A percentile compares a stretch with the other conserved stretches of the same genome.
Conservation (phyloP, 129 eudicot genomes). For the Lactuca saligna region DNA sequence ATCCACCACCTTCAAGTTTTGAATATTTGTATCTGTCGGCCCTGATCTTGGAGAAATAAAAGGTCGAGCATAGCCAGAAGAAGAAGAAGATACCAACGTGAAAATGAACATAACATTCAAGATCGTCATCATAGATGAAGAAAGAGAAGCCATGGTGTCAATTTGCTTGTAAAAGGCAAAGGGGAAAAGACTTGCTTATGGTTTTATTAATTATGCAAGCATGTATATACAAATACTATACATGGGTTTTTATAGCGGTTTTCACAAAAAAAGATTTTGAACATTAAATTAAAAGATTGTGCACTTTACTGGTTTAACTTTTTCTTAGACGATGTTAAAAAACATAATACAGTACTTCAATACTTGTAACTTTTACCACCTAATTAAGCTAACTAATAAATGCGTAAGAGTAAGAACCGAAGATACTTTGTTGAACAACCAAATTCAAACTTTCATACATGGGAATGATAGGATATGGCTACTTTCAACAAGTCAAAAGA, state of each 20-base stretch:
- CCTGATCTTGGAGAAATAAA: not conserved
- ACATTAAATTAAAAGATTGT: not conserved
- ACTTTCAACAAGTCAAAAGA: not conserved
- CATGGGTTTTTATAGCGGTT: constrained; percentile 1
- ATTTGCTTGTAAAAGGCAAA: not conserved
- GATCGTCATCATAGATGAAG: not conserved
- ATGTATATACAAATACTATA: not conserved
- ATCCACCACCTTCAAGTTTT: not conserved
- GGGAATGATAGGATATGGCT: not conserved
- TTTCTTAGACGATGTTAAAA: not conserved
- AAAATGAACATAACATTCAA: constrained; percentile 10
- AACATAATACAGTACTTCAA: not conserved
- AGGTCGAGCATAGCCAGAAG: not conserved
- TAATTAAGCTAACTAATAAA: too few relatives aligned
- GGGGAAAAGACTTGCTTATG: not conserved
- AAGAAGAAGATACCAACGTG: not conserved
- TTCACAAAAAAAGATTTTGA: not conserved
- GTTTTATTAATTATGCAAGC: not conserved
- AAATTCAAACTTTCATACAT: not conserved
- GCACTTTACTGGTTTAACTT: not conserved
- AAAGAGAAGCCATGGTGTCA: not conserved
- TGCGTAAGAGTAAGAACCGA: not conserved
- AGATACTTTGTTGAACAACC: not conserved
- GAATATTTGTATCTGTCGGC: not conserved
- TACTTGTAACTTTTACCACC: not conserved